Evolutionary conservation across 768 basidiomycete species (phyloP).

Genomic region (Mycena rosella): DNA sequence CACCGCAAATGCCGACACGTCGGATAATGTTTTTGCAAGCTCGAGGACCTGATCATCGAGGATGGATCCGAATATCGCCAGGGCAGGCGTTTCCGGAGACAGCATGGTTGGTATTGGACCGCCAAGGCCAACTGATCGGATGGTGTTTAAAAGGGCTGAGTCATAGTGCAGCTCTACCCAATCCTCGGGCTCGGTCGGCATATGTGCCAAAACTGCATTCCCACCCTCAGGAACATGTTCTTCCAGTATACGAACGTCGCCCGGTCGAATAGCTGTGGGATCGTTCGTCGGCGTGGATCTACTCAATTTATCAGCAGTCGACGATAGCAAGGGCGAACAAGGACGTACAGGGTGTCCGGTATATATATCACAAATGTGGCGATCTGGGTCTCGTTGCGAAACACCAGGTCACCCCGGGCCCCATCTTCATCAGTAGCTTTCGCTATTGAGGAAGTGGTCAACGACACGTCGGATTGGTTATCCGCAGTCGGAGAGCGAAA

Average conservation of each 20-base stretch:
- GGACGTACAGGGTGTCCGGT: neutral
- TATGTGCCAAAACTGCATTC: neutral
- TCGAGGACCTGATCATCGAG: conserved; percentile 8
- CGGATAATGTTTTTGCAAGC: conserved; percentile 4
- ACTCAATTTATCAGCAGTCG: neutral
- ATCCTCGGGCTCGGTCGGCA: neutral
- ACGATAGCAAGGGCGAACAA: neutral
- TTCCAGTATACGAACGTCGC: neutral
- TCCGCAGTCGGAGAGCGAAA: too few species aligned
- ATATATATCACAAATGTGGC: conserved; percentile 17
- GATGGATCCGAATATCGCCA: conserved; percentile 20
- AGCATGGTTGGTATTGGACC: conserved; percentile 19
- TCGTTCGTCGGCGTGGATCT: neutral
- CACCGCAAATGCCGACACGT: conserved; percentile 1
- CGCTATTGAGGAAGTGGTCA: neutral
- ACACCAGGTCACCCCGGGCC: neutral
- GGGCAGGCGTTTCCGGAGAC: conserved; percentile 4
- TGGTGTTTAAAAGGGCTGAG: neutral
- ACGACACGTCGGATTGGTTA: too few species aligned
- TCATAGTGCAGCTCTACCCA: conserved; percentile 20
- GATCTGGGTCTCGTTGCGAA: neutral
- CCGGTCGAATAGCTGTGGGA: conserved; percentile 11
- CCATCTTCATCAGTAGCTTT: neutral
- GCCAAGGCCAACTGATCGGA: conserved; percentile 16
- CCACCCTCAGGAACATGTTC: neutral